These are phyloP conservation scores for Mycena vulgaris DNA, from an alignment of 768 basidiomycete genomes.

Conservation along the genomic window DNA sequence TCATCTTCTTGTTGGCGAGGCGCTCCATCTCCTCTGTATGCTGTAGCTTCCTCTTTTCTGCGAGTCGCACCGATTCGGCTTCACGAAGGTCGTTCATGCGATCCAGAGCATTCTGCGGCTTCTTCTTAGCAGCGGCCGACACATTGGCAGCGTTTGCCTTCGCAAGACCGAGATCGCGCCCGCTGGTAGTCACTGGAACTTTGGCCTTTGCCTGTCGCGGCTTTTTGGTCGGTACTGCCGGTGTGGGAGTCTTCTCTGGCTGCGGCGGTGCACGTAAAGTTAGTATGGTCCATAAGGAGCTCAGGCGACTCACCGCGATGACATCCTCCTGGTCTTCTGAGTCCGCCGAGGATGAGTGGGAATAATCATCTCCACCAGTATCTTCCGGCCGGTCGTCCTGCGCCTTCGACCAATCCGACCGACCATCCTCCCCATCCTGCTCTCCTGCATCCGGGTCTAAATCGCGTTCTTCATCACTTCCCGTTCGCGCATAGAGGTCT, in stretches of 20 bases:
- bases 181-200: not conserved
- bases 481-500: not conserved
- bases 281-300: too few relatives aligned
- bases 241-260: not conserved
- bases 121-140: not conserved
- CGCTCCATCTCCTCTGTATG: slow-evolving; percentile 23
- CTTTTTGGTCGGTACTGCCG: not conserved
- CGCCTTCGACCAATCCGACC: not conserved
- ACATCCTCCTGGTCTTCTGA: not conserved
- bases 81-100: slow-evolving; percentile 11
- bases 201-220: not conserved
- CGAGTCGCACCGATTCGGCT: not conserved
- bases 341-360: not conserved
- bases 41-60: slow-evolving; percentile 10
- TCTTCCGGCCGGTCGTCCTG: not conserved
- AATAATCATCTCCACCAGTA: not conserved
- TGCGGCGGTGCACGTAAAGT: not conserved
- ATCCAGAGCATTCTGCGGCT: slow-evolving; percentile 5
- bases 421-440: not conserved
- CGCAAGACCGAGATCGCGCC: slow-evolving; percentile 11
- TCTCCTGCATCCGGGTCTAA: too few relatives aligned
- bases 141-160: not conserved
- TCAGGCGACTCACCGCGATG: not conserved
- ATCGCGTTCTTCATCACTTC: not conserved
- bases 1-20: slow-evolving; percentile 12